Evolutionary conservation across 2,329 filamentous ascomycete genomes (phyloP), one percentile per base, ranked within the genome.

Genomic region (Clonostachys sp.): DNA sequence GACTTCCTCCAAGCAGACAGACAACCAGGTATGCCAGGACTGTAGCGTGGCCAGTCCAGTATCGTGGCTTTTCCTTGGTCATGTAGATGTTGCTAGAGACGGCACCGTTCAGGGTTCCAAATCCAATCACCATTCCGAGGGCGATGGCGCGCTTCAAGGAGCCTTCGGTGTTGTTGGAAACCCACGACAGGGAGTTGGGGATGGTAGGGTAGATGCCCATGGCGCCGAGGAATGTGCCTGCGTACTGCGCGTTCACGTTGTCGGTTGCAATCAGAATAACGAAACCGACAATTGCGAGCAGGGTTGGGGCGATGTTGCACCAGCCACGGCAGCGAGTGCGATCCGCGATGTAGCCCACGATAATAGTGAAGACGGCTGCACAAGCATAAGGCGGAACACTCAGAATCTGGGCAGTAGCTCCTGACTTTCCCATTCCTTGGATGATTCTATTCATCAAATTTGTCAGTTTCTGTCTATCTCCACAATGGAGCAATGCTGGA

Each of bases 201-300:
- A 94, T 86, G 33, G 81, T 83, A 0, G 89, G 88, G 55, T 92
- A 94, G 48, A 94, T 91, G 3, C 87, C 86, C 48, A 88, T 77
- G 0, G 89, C 86, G 0, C 81, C 86, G 1, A 95, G 70, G 63
- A 91, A 95, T 0, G 84, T 84, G 0, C 86, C 89, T 0, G 80
- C 86, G 54, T 95, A 95, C 12, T 81, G 73, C 0, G 82, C 81
- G 2, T 72, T 72, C 2, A 82, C 73, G 49, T 84, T 82, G 5
- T 57, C 54, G 49, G 76, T 78, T 3, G 74, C 72, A 35, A 84
- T 76, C 62, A 81, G 85, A 69, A 82, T 77, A 20, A 78, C 66
- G 49, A 81, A 84, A 0, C 82, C 83, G 5, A 79, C 63, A 54
- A 89, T 78, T 0, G 87, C 87, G 0, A 90, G 62, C 0, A 84